phyloP scores from a whole-genome alignment of 345 rosid species.

The Brassica incana region DNA sequence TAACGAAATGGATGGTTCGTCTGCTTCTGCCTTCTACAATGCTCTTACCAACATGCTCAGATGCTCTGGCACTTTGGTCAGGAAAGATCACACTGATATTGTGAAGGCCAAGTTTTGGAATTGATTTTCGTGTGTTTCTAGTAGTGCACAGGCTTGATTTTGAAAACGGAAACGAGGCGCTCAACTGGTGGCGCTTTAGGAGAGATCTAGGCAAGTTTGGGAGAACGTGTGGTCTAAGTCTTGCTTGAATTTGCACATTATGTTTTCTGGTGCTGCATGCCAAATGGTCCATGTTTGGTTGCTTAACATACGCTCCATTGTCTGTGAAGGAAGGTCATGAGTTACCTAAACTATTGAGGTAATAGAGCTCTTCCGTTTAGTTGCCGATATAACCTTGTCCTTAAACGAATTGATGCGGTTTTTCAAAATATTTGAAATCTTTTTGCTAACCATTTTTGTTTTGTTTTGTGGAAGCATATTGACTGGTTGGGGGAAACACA shows the following conservation, averaged over 20 bases:
- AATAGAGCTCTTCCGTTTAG: neutral
- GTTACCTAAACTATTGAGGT: slow-evolving; percentile 80
- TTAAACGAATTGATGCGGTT: no score
- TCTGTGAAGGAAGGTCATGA: slow-evolving; percentile 82
- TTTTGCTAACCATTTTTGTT: no score
- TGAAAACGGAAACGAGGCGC: slow-evolving; percentile 52
- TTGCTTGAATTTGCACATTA: slow-evolving; percentile 93
- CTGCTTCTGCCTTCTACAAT: slow-evolving; percentile 91
- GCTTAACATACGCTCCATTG: slow-evolving; percentile 72
- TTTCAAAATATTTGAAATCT: no score
- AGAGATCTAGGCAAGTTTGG: slow-evolving; percentile 82
- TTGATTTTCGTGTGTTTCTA: neutral
- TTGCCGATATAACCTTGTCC: neutral
- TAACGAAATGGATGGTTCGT: slow-evolving; percentile 69
- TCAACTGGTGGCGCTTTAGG: slow-evolving; percentile 81
- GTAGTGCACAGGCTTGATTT: neutral
- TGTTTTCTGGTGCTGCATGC: slow-evolving; percentile 92
- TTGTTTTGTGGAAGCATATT: slow-evolving; percentile 48
- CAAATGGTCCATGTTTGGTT: slow-evolving; percentile 94
- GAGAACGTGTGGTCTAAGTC: slow-evolving; percentile 89
- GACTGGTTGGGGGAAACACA: slow-evolving; percentile 98
- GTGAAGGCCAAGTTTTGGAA: slow-evolving; percentile 6
- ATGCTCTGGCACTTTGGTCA: slow-evolving; percentile 95
- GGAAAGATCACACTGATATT: slow-evolving; percentile 31
- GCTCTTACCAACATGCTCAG: slow-evolving; percentile 59